Evolutionary conservation across 306 rosid genomes (phyloP), one percentile per base, ranked within the genome.

Genomic region (Cotoneaster glaucophyllus): DNA sequence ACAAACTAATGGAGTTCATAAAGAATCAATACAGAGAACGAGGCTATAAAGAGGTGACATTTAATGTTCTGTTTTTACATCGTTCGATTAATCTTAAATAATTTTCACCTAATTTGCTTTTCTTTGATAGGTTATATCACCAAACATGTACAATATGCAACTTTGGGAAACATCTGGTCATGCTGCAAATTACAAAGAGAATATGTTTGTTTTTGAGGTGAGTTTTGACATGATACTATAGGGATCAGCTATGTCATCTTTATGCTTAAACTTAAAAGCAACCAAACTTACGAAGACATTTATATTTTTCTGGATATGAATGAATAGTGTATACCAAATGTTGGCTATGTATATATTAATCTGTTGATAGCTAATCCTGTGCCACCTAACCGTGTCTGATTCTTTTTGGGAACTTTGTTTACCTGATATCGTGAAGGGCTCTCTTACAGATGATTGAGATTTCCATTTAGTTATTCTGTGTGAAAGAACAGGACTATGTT

Each of bases 131-230:
- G 98, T 94, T 78, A 66, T 94, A 74, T 88, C 98, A 39, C 98
- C 98, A 41, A 94, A 94, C 85, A 86, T 94, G 78, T 94, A 84
- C 82, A 94, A 92, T 85, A 94, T 94, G 97, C 97, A 88, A 57
- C 88, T 94, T 28, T 94, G 98, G 98, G 93, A 82, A 78, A 87
- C 92, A 82, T 94, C 98, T 80, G 98, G 98, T 69, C 98, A 94
- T 82, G 98, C 98, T 77, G 90, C 84, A 48, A 92, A 94, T 80
- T 94, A 94, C 84, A 94, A 74, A 84, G 98, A 94, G 75, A 89
- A 94, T 70, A 94, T 94, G 97, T 94, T 94, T 88, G 69, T 83
- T 76, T 88, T 94, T 73, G 98, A 94, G 96, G 98, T 94, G 82
- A n/a, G 59, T 59, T 72, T 69, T 44, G 7, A 41, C 18, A n/a